Conservation (phyloP, 495 filamentous ascomycete genomes). For the Penicillium psychrofluorescens region DNA sequence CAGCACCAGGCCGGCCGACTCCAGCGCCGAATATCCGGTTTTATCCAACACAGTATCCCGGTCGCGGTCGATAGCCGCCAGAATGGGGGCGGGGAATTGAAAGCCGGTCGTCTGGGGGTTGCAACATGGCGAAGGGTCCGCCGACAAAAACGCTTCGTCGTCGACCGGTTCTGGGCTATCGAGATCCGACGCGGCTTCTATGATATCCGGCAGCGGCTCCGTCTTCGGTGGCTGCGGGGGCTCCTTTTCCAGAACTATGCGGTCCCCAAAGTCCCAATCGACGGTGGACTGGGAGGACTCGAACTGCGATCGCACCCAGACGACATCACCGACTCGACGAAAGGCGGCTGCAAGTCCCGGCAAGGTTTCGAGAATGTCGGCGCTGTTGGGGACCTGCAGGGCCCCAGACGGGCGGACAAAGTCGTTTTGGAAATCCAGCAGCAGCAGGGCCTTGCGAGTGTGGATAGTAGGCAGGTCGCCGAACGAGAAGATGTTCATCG, state of each 20-base stretch:
- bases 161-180: slow-evolving; percentile 29
- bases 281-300: slow-evolving; percentile 49
- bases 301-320: slow-evolving; percentile 81
- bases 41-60: slow-evolving; percentile 70
- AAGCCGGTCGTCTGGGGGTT: slow-evolving; percentile 54
- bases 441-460: slow-evolving; percentile 75
- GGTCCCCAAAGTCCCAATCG: slow-evolving; percentile 35
- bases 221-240: slow-evolving; percentile 4
- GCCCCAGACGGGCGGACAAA: slow-evolving; percentile 67
- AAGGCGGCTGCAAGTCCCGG: slow-evolving; percentile 63
- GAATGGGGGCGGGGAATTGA: slow-evolving; percentile 56
- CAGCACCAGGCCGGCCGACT: slow-evolving; percentile 60
- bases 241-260: slow-evolving; percentile 27
- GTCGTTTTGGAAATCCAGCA: slow-evolving; percentile 90
- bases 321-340: slow-evolving; percentile 69
- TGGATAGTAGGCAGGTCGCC: slow-evolving; percentile 43
- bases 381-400: slow-evolving; percentile 55
- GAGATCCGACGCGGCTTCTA: slow-evolving; percentile 15
- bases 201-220: slow-evolving; percentile 9
- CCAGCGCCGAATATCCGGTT: slow-evolving; percentile 83
- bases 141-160: slow-evolving; percentile 58
- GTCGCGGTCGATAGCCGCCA: slow-evolving; percentile 44
- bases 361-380: slow-evolving; percentile 61
- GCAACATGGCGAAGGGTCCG: slow-evolving; percentile 48
- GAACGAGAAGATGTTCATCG: slow-evolving; percentile 33